Evolutionary conservation across 345 rosid species (phyloP).

Genomic region (Odontarrhena argentea): DNA sequence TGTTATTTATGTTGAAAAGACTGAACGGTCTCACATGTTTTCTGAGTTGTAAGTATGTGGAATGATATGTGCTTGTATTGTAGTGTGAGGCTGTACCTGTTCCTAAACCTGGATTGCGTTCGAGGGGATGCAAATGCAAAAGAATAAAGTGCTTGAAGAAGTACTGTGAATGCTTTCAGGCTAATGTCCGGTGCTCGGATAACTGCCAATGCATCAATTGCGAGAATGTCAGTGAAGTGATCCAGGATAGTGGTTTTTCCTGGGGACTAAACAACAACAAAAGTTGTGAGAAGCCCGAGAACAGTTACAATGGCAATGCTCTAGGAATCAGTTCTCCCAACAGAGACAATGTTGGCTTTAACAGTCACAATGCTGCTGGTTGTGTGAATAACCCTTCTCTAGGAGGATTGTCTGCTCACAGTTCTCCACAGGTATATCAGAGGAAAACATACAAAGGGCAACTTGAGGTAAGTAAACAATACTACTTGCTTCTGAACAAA

Average conservation of each 20-base stretch:
- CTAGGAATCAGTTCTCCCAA: conserved; percentile 1
- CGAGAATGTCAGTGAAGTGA: conserved; percentile 38
- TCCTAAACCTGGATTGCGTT: conserved; percentile 40
- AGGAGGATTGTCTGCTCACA: conserved; percentile 13
- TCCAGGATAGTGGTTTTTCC: conserved; percentile 19
- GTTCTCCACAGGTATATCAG: conserved; percentile 19
- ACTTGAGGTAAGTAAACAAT: conserved; percentile 37
- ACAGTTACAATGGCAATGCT: neutral
- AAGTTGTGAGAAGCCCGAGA: conserved; percentile 42
- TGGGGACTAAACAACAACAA: conserved; percentile 9
- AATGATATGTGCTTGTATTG: conserved; percentile 26
- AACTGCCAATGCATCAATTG: conserved; percentile 58
- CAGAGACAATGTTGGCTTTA: conserved; percentile 6
- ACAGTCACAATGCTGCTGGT: conserved; percentile 3
- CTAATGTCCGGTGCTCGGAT: conserved; percentile 50
- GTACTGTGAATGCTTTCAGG: conserved; percentile 69
- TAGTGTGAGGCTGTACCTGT: conserved; percentile 39
- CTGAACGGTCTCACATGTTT: neutral
- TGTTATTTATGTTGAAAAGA: neutral
- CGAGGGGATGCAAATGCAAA: conserved; percentile 62
- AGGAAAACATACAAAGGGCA: conserved; percentile 47
- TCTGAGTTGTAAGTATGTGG: neutral
- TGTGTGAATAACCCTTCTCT: neutral
- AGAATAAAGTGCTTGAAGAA: conserved; percentile 52
- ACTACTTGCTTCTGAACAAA: neutral